Percentiles rank a stretch among this genome's conserved stretches.
Evolutionary conservation across 306 rosid genomes (phyloP).

Genomic region (Inga leiocalycina): DNA sequence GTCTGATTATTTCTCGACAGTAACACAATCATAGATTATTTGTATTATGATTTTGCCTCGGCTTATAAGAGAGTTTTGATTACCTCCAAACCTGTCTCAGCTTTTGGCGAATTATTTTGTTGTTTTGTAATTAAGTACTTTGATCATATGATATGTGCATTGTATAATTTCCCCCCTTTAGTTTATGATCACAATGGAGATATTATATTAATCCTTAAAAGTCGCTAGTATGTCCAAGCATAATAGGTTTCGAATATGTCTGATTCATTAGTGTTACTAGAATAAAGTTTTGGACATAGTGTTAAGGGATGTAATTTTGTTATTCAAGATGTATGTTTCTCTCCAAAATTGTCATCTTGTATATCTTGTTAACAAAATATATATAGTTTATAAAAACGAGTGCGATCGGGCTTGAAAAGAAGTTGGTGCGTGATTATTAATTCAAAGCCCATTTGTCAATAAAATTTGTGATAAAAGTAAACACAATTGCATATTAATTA

Average conservation of each 20-base stretch:
- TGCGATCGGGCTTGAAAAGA: not conserved
- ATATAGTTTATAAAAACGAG: not conserved
- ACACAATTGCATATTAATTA: not conserved
- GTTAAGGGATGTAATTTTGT: not conserved
- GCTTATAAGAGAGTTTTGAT: not conserved
- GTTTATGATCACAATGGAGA: not conserved
- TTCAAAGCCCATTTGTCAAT: not conserved
- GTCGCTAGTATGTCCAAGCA: not conserved
- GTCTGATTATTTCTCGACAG: not conserved
- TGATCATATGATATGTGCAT: not conserved
- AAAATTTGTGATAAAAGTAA: not conserved
- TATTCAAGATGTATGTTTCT: not conserved
- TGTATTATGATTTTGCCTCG: not conserved
- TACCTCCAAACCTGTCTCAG: not conserved
- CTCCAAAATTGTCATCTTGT: not conserved
- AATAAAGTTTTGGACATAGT: not conserved
- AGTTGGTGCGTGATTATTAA: not conserved
- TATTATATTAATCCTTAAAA: not conserved
- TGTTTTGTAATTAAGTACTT: not conserved
- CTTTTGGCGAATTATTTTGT: not conserved
- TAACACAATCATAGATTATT: not conserved
- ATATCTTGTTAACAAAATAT: not conserved
- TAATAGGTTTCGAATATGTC: not conserved
- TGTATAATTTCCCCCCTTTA: not conserved
- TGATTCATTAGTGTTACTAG: not conserved